Percentiles rank a stretch among this genome's conserved stretches.
Evolutionary conservation across 768 basidiomycete species (phyloP).

Genomic region (Fistulinella prunicolor): DNA sequence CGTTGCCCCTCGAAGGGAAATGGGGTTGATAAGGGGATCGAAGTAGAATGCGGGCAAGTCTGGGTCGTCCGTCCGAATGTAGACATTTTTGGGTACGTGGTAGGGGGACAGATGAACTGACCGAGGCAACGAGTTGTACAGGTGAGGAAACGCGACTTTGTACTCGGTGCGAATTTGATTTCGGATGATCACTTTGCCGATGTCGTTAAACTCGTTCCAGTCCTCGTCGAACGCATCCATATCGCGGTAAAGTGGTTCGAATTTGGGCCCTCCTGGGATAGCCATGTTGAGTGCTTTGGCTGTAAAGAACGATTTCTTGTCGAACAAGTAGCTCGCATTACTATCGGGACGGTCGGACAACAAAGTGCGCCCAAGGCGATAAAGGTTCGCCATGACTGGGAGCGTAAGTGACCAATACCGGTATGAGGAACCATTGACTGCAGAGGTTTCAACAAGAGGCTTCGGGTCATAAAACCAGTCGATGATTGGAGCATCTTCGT

Average conservation of each 20-base stretch:
- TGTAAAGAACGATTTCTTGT: slow-evolving; percentile 97
- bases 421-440: slow-evolving; percentile 92
- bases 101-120: slow-evolving; percentile 91
- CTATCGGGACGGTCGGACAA: slow-evolving; percentile 90
- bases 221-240: slow-evolving; percentile 98
- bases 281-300: slow-evolving; percentile 97
- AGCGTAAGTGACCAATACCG: slow-evolving; percentile 89
- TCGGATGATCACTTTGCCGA: slow-evolving; percentile 99
- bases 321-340: slow-evolving; percentile 92
- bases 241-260: slow-evolving; percentile 95
- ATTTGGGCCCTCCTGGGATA: slow-evolving; percentile 97
- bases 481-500: slow-evolving; percentile 86
- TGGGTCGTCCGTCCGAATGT: slow-evolving; percentile 99
- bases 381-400: slow-evolving; percentile 96
- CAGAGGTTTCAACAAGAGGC: slow-evolving; percentile 84
- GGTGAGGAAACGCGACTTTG: slow-evolving; percentile 97
- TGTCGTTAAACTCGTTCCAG: slow-evolving; percentile 99
- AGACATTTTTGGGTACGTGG: slow-evolving; percentile 94
- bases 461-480: slow-evolving; percentile 99
- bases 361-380: slow-evolving; percentile 91
- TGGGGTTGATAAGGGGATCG: slow-evolving; percentile 97
- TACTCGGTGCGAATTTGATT: slow-evolving; percentile 98
- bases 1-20: slow-evolving; percentile 83
- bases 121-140: slow-evolving; percentile 97
- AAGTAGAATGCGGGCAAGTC: slow-evolving; percentile 99